A percentile compares a stretch with the other conserved stretches of the same genome.
Evolutionary conservation across 2,329 filamentous ascomycete genomes (phyloP).

Genomic region (Pyricularia sp.): DNA sequence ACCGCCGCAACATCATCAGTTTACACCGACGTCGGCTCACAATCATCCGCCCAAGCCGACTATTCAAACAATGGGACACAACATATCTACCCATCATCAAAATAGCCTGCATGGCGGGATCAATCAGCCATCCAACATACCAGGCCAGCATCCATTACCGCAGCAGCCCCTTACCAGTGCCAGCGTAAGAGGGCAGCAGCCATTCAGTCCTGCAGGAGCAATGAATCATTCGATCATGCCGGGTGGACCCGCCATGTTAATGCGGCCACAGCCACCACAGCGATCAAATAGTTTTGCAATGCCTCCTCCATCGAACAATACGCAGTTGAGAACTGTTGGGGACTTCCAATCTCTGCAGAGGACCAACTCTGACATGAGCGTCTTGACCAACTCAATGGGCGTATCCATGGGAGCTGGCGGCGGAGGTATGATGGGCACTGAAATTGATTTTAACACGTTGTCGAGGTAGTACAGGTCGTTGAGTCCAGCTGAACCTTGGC

Average conservation of each 20-base stretch:
- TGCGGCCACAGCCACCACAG: slow-evolving; percentile 23
- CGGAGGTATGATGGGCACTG: slow-evolving; percentile 19
- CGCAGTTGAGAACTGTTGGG: slow-evolving; percentile 31
- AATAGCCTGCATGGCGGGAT: slow-evolving; percentile 4
- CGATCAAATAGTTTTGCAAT: slow-evolving; percentile 30
- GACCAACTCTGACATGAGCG: slow-evolving; percentile 28
- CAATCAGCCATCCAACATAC: slow-evolving; percentile 5
- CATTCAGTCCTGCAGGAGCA: slow-evolving; percentile 2
- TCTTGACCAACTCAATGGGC: slow-evolving; percentile 20
- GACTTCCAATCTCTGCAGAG: slow-evolving; percentile 42
- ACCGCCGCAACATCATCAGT: slow-evolving; percentile 18
- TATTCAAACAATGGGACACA: slow-evolving; percentile 18
- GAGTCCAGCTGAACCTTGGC: neutral
- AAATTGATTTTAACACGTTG: slow-evolving; percentile 30
- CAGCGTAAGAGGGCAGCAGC: slow-evolving; percentile 8
- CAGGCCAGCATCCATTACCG: slow-evolving; percentile 15
- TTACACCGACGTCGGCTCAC: slow-evolving; percentile 18
- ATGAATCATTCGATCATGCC: slow-evolving; percentile 10
- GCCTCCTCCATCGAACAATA: slow-evolving; percentile 15
- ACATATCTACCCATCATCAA: slow-evolving; percentile 6
- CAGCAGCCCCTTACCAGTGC: neutral
- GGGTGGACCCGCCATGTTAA: slow-evolving; percentile 15
- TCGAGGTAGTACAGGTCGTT: slow-evolving; percentile 17
- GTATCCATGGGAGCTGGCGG: slow-evolving; percentile 17
- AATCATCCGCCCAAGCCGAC: slow-evolving; percentile 19